Base-by-base conservation (phyloP, 495 filamentous ascomycete genomes). In the Mytilinidion resinicola region DNA sequence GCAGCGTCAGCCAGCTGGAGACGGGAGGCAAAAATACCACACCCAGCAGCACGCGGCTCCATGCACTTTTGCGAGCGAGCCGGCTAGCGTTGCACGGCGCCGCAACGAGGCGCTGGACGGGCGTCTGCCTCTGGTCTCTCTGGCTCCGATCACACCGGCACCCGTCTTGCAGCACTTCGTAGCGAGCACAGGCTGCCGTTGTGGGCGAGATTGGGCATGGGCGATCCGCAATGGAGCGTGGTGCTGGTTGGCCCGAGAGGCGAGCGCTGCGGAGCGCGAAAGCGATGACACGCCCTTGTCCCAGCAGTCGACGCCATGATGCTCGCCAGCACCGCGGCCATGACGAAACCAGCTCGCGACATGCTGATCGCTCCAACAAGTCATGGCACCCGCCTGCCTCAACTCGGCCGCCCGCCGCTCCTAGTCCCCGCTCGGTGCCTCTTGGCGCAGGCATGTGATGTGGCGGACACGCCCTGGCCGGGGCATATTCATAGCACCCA, bases 261-360 rank as follows among this genome's bases (percentile, higher is more conserved):
- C 41, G 17, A 43, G 14, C 14, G 4, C 41, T 3, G 14, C 41
- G 8, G 17, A 43, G 14, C 2, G 41, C 41, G 50, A 44, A 51
- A 57, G 55, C 47, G 62, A 58, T 61, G 51, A 61, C 62, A 55
- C 61, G 57, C 35, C 25, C 62, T 61, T 57, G 61, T 64, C 36
- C 41, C 59, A 44, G 57, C 39, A 55, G 58, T 60, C 54, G 57
- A 30, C 21, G 15, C 46, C 21, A 61, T 54, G 49, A 57, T 51
- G 54, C 44, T 59, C 44, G 60, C 48, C 41, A 43, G 43, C 51
- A 30, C 57, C 54, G 60, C 41, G 53, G 30, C 48, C 48, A 65
- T 65, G 62, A 65, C 62, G 62, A 54, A 58, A 56, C 54, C 53
- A 50, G 51, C 57, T 42, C 38, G 7, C 39, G 44, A 52, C 35